Conservation (phyloP, 2,329 filamentous ascomycete genomes). For the Chaetothyriales sp. region DNA sequence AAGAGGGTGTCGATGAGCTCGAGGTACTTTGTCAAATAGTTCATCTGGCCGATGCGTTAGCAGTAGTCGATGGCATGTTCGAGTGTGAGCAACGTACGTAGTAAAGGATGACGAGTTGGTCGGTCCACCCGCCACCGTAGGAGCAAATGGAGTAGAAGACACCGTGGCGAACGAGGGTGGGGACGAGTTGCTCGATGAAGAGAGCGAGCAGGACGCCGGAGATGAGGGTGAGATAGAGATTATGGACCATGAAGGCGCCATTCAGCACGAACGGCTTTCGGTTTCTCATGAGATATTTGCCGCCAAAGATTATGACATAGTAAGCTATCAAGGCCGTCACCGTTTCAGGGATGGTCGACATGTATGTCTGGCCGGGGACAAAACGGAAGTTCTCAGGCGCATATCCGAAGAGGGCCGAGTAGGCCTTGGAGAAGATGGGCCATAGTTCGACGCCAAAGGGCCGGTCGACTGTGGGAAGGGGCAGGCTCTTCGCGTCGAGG, state of each 20-base stretch:
- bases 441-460: conserved; percentile 86
- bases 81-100: conserved; percentile 53
- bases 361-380: conserved; percentile 63
- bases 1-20: conserved; percentile 93
- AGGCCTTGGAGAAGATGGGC: conserved; percentile 87
- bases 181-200: conserved; percentile 81
- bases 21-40: conserved; percentile 96
- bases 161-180: conserved; percentile 65
- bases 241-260: conserved; percentile 85
- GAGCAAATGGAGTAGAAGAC: conserved; percentile 79
- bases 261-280: conserved; percentile 76
- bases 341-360: conserved; percentile 80
- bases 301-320: conserved; percentile 88
- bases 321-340: conserved; percentile 70
- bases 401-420: conserved; percentile 63
- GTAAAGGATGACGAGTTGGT: conserved; percentile 85
- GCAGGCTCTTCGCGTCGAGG: conserved; percentile 19
- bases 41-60: conserved; percentile 48
- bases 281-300: conserved; percentile 81
- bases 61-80: background rate
- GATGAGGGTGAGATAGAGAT: conserved; percentile 81
- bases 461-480: conserved; percentile 71
- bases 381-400: conserved; percentile 78
- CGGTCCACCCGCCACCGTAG: conserved; percentile 74
- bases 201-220: conserved; percentile 67